phyloP scores from a whole-genome alignment of 371 early-diverging fungal genomes.

The Lichtheimia corymbifera region DNA sequence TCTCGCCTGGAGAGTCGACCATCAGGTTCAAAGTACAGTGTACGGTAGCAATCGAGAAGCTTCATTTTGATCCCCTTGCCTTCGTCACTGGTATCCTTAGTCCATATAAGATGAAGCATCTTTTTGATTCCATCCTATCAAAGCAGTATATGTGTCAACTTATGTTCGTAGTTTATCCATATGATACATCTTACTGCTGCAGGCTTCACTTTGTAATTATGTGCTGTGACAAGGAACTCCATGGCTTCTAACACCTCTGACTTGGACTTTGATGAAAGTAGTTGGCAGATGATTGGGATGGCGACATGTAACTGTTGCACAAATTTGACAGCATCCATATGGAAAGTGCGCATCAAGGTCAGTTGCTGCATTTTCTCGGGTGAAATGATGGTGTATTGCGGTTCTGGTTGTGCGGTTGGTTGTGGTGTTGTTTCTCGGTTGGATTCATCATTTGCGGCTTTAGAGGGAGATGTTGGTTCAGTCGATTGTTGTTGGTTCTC shows the following conservation, averaged over 20 bases:
- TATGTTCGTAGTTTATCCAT: neutral
- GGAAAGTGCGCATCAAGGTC: conserved; percentile 73
- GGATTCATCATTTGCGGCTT: neutral
- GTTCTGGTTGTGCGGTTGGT: neutral
- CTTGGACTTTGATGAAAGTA: conserved; percentile 87
- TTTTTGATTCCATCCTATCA: conserved; percentile 79
- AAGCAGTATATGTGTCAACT: neutral
- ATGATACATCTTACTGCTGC: conserved; percentile 58
- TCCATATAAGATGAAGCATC: conserved; percentile 97
- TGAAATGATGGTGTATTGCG: conserved; percentile 24
- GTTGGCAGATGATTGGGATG: conserved; percentile 75
- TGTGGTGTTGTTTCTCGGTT: neutral
- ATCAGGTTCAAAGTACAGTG: conserved; percentile 77
- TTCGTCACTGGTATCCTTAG: conserved; percentile 83
- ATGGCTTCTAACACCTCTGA: conserved; percentile 93
- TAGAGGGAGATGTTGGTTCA: neutral
- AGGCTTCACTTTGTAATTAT: conserved; percentile 79
- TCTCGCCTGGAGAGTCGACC: conserved; percentile 54
- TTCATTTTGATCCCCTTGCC: conserved; percentile 80
- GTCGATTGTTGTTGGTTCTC: conserved; percentile 10
- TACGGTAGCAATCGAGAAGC: conserved; percentile 76
- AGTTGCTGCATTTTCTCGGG: conserved; percentile 62
- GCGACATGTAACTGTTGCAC: conserved; percentile 74
- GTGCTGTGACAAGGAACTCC: conserved; percentile 87
- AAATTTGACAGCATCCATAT: conserved; percentile 85